A percentile compares a stretch with the other conserved stretches of the same genome.
These are phyloP conservation scores for Leccinum sublutescens DNA, from an alignment of 768 basidiomycete genomes.

Conservation along the genomic window DNA sequence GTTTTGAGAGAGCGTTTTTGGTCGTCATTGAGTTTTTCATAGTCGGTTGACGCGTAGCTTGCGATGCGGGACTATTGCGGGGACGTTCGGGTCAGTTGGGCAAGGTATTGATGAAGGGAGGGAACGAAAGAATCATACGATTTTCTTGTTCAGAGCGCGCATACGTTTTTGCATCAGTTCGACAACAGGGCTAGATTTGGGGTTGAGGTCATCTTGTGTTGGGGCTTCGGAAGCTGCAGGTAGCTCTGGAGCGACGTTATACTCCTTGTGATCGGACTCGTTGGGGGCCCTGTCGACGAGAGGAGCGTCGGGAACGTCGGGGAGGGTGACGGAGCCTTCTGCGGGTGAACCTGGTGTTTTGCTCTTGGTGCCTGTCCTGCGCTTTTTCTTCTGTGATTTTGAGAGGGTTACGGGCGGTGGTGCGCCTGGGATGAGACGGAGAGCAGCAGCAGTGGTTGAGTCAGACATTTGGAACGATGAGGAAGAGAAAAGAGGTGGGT, in stretches of 20 bases:
- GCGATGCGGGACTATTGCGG: conserved; percentile 63
- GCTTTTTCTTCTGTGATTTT: conserved; percentile 69
- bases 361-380: conserved; percentile 52
- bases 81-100: conserved; percentile 10
- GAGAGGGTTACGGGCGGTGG: conserved; percentile 58
- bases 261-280: conserved; percentile 45
- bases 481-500: background rate
- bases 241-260: conserved; percentile 45
- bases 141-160: conserved; percentile 79
- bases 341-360: conserved; percentile 48
- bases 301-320: conserved; percentile 46
- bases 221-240: conserved; percentile 41
- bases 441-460: conserved; percentile 11
- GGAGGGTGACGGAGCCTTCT: conserved; percentile 36
- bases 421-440: conserved; percentile 75
- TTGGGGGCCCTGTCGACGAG: conserved; percentile 52
- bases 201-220: conserved; percentile 41
- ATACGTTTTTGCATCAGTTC: conserved; percentile 80
- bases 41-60: conserved; percentile 62
- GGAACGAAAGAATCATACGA: conserved; percentile 48
- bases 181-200: conserved; percentile 66
- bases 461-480: conserved; percentile 35
- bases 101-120: conserved; percentile 1
- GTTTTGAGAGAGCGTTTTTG: conserved; percentile 73
- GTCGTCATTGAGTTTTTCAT: conserved; percentile 82